These are phyloP conservation scores for Pyrenophora seminiperda DNA, from an alignment of 2,329 filamentous ascomycete genomes.

Conservation along the genomic window DNA sequence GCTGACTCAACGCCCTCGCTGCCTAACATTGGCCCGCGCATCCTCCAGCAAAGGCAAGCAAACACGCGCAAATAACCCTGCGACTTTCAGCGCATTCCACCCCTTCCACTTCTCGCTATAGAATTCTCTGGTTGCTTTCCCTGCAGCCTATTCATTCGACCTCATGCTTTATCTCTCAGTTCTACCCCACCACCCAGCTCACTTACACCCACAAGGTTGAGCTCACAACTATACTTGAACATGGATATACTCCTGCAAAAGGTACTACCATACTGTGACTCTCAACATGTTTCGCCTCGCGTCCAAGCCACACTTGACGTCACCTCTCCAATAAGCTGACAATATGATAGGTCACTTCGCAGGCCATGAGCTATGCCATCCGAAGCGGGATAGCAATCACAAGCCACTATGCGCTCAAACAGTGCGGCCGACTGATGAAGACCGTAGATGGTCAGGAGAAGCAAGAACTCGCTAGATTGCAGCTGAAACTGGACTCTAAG, in stretches of 20 bases:
- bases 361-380: constrained; percentile 92
- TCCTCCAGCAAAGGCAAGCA: constrained; percentile 20
- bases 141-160: background rate
- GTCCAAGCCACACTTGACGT: background rate
- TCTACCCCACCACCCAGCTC: background rate
- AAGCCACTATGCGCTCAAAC: constrained; percentile 80
- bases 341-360: constrained; percentile 64
- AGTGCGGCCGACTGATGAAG: constrained; percentile 78
- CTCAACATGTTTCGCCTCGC: constrained; percentile 3
- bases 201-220: constrained; percentile 2
- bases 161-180: constrained; percentile 6
- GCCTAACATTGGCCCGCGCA: constrained; percentile 34
- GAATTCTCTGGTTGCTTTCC: background rate
- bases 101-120: background rate
- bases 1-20: constrained; percentile 26
- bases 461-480: constrained; percentile 73
- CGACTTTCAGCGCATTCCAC: background rate
- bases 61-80: constrained; percentile 10
- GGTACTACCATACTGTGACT: constrained; percentile 48
- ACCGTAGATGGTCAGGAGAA: constrained; percentile 71
- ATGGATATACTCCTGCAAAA: constrained; percentile 75
- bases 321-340: constrained; percentile 10
- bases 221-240: constrained; percentile 31
- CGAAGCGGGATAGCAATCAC: constrained; percentile 83
- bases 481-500: constrained; percentile 78